phyloP scores from a whole-genome alignment of 2,329 filamentous ascomycete species.

The Coleophoma eucalyptorum region DNA sequence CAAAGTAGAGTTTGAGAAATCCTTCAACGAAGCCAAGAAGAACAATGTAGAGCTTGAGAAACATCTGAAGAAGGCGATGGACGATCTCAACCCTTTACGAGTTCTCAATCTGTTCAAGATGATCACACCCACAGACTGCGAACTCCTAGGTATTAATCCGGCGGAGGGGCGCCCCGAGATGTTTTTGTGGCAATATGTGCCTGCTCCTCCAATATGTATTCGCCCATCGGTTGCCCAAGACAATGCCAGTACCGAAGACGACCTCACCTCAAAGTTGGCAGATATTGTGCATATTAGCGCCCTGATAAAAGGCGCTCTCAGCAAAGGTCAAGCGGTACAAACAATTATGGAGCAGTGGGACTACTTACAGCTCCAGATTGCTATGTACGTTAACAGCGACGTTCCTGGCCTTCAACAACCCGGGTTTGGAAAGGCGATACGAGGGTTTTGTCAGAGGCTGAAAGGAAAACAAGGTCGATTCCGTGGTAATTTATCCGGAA shows the following conservation, averaged over 20 bases:
- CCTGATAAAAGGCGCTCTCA: constrained; percentile 76
- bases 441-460: constrained; percentile 90
- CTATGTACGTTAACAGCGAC: constrained; percentile 97
- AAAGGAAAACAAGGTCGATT: constrained; percentile 98
- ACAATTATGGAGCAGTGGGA: constrained; percentile 99
- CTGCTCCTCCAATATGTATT: constrained; percentile 90
- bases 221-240: constrained; percentile 93
- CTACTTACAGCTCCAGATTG: constrained; percentile 89
- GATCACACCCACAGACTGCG: constrained; percentile 81
- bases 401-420: constrained; percentile 88
- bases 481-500: constrained; percentile 93
- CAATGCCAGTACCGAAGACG: constrained; percentile 89
- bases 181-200: constrained; percentile 96
- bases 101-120: constrained; percentile 90
- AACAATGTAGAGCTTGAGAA: constrained; percentile 83
- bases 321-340: constrained; percentile 78
- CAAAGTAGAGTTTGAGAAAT: constrained; percentile 82
- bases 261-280: constrained; percentile 93
- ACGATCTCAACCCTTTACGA: constrained; percentile 86
- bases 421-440: constrained; percentile 81
- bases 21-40: constrained; percentile 75
- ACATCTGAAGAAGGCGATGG: constrained; percentile 85
- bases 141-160: constrained; percentile 84
- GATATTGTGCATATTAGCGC: constrained; percentile 94
- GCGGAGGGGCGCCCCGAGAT: constrained; percentile 87